Evolutionary conservation across 2,329 filamentous ascomycete genomes (phyloP), one percentile per base, ranked within the genome.

Genomic region (Calonectria pseudoturangicola): DNA sequence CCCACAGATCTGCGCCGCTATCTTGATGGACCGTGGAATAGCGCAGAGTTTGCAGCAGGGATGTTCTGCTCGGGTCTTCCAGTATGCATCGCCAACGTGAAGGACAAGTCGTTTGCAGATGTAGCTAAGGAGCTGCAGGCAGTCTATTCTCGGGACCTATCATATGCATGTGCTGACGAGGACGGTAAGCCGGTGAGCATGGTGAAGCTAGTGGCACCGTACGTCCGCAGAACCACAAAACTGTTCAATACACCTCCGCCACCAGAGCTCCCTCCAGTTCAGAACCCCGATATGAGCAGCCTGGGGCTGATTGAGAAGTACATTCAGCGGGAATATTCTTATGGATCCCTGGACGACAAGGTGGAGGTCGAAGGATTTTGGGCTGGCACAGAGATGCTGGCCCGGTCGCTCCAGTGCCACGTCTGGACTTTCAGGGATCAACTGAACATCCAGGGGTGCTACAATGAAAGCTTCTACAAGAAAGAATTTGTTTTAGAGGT

Each of bases 391-490:
- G 81, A 84, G 70, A 81, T 79, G 54, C 74, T 83, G 36, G 77
- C 79, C 0, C 76, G 82, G 27, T 79, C 82, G 70, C 28, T 75
- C 68, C 74, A 60, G 74, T 78, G 76, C 72, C 79, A 74, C 75
- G 75, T 82, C 25, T 84, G 80, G 80, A 83, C 80, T 0, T 84
- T 84, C 41, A 73, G 80, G 8, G 78, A 82, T 50, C 76, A 79
- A 72, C 67, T 84, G 65, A 81, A 75, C 41, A 68, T 84, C 36
- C 79, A 79, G 25, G 77, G 76, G 25, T 80, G 81, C 21, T 84
- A 81, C 72, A 83, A 84, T 36, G 77, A 81, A 66, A 76, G 80
- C 10, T 84, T 79, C 68, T 78, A 84, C 43, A 76, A 76, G 2
- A 67, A 39, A 8, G 70, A 50, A 2, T 80, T 79, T 68, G 81